These are phyloP conservation scores for Diaporthe ampelina DNA, from an alignment of 2,329 filamentous ascomycete genomes.

Conservation along the genomic window DNA sequence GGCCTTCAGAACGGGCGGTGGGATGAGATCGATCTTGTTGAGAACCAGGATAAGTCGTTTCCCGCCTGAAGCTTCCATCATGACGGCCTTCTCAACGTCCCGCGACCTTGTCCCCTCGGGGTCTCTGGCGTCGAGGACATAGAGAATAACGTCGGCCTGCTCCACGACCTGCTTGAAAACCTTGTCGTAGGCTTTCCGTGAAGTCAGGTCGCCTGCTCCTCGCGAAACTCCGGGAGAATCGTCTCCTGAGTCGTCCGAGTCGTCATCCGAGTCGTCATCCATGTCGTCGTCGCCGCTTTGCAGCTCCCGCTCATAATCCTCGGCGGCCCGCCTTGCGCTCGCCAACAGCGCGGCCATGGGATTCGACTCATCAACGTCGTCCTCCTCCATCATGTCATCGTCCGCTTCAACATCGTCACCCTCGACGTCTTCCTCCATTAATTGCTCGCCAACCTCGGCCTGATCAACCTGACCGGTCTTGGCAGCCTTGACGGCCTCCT, in stretches of 20 bases:
- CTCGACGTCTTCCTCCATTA: constrained; percentile 59
- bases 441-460: constrained; percentile 60
- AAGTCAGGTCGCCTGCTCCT: constrained; percentile 70
- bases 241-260: constrained; percentile 67
- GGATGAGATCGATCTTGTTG: constrained; percentile 96
- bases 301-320: constrained; percentile 78
- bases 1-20: constrained; percentile 82
- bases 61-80: constrained; percentile 85
- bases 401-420: constrained; percentile 62
- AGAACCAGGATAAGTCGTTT: constrained; percentile 92
- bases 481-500: constrained; percentile 79
- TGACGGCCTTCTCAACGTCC: constrained; percentile 90
- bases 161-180: constrained; percentile 95
- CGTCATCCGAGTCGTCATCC: constrained; percentile 51
- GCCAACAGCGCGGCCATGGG: constrained; percentile 94
- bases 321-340: constrained; percentile 83
- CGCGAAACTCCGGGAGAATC: constrained; percentile 63
- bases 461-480: constrained; percentile 64
- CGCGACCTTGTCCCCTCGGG: constrained; percentile 91
- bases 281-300: constrained; percentile 70
- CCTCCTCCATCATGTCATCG: constrained; percentile 63
- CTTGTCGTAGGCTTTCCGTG: constrained; percentile 92
- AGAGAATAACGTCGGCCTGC: constrained; percentile 89
- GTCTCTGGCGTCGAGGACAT: constrained; percentile 92
- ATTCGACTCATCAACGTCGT: constrained; percentile 78